Percentiles rank a stretch among this genome's conserved stretches.
These are phyloP conservation scores for Neurospora sp. DNA, from an alignment of 495 filamentous ascomycete genomes.

Conservation along the genomic window DNA sequence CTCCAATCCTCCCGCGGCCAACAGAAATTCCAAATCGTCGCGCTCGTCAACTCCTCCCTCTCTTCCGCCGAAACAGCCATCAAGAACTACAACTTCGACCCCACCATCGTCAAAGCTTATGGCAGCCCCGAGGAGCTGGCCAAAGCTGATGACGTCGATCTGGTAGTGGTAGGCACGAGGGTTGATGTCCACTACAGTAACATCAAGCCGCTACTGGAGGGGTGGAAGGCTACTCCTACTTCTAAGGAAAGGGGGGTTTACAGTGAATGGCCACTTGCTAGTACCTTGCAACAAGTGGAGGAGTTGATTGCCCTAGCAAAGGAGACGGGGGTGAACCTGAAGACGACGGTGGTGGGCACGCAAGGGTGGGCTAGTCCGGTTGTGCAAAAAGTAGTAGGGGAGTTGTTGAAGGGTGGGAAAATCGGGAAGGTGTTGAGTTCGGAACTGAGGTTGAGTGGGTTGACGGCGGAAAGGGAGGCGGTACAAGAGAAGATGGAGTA, in stretches of 20 bases:
- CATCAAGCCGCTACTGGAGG: slow-evolving; percentile 32
- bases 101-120: slow-evolving; percentile 36
- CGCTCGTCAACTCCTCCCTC: slow-evolving; percentile 47
- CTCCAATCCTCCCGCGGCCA: slow-evolving; percentile 31
- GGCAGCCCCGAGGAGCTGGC: slow-evolving; percentile 39
- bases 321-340: slow-evolving; percentile 18
- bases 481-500: slow-evolving; percentile 29
- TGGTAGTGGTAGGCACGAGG: slow-evolving; percentile 46
- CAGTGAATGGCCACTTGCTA: slow-evolving; percentile 48
- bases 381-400: slow-evolving; percentile 34
- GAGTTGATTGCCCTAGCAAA: slow-evolving; percentile 33
- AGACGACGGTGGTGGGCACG: slow-evolving; percentile 41
- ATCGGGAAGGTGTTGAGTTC: slow-evolving; percentile 47
- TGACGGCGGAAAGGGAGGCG: slow-evolving; percentile 23
- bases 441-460: slow-evolving; percentile 32
- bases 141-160: slow-evolving; percentile 39
- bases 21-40: slow-evolving; percentile 43
- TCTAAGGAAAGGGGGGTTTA: slow-evolving; percentile 23
- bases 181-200: slow-evolving; percentile 42
- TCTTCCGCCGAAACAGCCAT: slow-evolving; percentile 40
- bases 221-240: slow-evolving; percentile 35
- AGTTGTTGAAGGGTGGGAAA: slow-evolving; percentile 28
- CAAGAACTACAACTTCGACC: slow-evolving; percentile 29
- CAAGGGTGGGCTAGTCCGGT: slow-evolving; percentile 39
- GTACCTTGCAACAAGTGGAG: slow-evolving; percentile 22